These are phyloP conservation scores for Argentina anserina DNA, from an alignment of 306 rosid species.

Conservation along the genomic window DNA sequence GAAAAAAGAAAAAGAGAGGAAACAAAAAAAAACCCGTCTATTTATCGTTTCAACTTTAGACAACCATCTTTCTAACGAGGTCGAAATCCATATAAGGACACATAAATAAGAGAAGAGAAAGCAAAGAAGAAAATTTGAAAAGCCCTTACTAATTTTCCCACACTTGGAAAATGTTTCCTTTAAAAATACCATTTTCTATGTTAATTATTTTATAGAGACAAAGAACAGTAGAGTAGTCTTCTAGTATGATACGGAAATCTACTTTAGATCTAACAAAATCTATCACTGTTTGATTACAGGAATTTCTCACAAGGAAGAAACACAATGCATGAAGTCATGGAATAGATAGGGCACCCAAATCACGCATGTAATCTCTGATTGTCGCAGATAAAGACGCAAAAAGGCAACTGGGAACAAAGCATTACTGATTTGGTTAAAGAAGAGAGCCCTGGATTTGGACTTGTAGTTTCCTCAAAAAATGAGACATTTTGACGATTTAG, in stretches of 20 bases:
- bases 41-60: no score
- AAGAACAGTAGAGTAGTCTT: not conserved
- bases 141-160: not conserved
- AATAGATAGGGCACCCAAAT: not conserved
- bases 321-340: constrained; percentile 1
- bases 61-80: constrained; percentile 10
- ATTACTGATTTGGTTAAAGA: not conserved
- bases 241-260: not conserved
- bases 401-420: not conserved
- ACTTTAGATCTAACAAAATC: not conserved
- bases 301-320: not conserved
- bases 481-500: not conserved
- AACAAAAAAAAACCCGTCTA: constrained; percentile 3
- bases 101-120: not conserved
- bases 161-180: not conserved
- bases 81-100: constrained; percentile 21
- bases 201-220: not conserved
- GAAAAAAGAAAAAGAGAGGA: constrained; percentile 7
- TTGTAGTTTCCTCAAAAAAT: not conserved
- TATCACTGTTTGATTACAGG: not conserved
- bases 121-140: not conserved
- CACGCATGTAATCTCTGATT: constrained; percentile 2
- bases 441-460: not conserved
- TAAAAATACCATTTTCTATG: not conserved
- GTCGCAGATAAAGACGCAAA: constrained; percentile 10